phyloP scores from a whole-genome alignment of 768 basidiomycete species.

The Boletus vermiculosoides region DNA sequence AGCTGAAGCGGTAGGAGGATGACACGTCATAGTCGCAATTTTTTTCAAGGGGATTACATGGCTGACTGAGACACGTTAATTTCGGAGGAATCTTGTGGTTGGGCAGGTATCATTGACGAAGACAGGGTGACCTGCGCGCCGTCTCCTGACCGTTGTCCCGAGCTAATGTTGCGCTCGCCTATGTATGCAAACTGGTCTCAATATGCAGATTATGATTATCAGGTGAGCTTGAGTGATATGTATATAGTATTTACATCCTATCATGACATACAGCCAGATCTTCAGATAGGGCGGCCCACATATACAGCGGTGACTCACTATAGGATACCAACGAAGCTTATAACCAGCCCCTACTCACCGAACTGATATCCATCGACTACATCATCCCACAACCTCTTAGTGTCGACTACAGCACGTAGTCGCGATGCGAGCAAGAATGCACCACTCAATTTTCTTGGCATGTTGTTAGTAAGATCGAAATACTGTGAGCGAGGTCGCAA shows the following conservation, averaged over 20 bases:
- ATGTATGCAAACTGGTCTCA: background rate
- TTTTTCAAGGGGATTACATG: too few species aligned
- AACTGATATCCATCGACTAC: slow-evolving; percentile 41
- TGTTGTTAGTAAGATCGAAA: background rate
- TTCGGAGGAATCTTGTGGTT: background rate
- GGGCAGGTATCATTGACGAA: background rate
- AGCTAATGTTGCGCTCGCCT: background rate
- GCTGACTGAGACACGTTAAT: background rate
- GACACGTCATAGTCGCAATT: background rate
- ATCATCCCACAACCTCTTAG: slow-evolving; percentile 72
- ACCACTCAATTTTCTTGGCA: slow-evolving; percentile 70
- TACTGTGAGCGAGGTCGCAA: background rate
- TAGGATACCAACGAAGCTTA: background rate
- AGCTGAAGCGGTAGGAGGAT: background rate
- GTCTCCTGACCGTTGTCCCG: background rate
- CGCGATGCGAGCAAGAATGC: slow-evolving; percentile 77
- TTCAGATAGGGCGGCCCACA: background rate
- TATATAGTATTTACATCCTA: background rate
- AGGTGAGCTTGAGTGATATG: background rate
- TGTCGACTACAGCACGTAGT: slow-evolving; percentile 71
- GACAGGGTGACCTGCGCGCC: background rate
- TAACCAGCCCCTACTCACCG: background rate
- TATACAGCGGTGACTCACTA: background rate
- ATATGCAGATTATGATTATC: slow-evolving; percentile 1
- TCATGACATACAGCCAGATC: background rate